Base-by-base conservation (phyloP, 805 yeast genomes). In the Kuraishia floccosa region DNA sequence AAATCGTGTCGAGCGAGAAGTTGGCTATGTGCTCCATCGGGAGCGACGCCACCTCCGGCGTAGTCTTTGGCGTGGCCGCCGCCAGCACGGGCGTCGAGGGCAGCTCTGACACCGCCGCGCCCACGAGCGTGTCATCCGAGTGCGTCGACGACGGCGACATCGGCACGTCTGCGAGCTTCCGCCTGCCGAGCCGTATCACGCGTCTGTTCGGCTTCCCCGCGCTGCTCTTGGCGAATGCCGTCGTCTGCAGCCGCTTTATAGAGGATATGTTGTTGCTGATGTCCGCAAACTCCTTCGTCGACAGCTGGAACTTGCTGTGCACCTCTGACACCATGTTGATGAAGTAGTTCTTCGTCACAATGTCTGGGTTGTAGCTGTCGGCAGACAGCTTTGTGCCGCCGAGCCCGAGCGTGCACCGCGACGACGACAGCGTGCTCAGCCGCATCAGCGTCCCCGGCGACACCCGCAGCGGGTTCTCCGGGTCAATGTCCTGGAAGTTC, bases 391-490 rank as follows among this genome's bases (percentile, higher is more conserved):
- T 34, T n/a, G n/a, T n/a, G 49, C 72, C 50, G 55, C 60, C 52
- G 29, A 89, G 52, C n/a, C 82, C 72, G 37, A 89, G 61, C 0
- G 96, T 83, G 40, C 82, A 85, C 39, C 96, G 69, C 2, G 89
- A 75, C 11, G 78, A 72, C 29, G 74, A 69, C 35, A 89, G 58
- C 4, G 82, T 67, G 1, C 81, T 68, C 10, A 87, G 61, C 44
- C 79, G 66, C 47, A 75, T 60, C 64, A 76, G 67, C 39, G 75
- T 77, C 7, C 77, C 76, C 2, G 83, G 72, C 4, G 81, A 68
- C 12, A 78, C 60, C 17, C 49, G 35, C 30, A 72, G 71, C n/a
- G 76, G 75, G 30, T 65, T 54, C 30, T 70, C 76, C 2, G 75
- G 69, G 38, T 72, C 74, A 16, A 76, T 55, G 33, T 57, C 62